These are phyloP conservation scores for Oryza rufipogon DNA, from an alignment of 176 grass and related monocot species.

Conservation along the genomic window DNA sequence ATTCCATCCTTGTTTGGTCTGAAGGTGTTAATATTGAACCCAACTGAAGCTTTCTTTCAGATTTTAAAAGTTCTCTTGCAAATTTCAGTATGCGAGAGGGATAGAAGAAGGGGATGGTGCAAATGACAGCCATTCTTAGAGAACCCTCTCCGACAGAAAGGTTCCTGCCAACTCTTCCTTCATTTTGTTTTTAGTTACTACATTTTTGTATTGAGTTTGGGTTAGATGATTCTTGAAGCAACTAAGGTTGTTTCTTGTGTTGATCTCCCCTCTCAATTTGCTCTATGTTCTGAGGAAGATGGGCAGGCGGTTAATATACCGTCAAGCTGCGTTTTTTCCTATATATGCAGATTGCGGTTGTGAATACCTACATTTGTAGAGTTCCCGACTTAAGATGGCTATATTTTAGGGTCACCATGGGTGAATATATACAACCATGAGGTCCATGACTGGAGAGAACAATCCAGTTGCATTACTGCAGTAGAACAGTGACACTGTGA, in stretches of 20 bases:
- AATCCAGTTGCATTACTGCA: not conserved
- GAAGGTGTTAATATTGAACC: not conserved
- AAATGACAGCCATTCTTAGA: conserved; percentile 64
- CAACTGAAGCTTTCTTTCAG: not conserved
- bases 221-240: conserved; percentile 16
- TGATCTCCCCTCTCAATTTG: conserved; percentile 25
- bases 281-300: conserved; percentile 20
- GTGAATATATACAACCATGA: no score
- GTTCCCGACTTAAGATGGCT: not conserved
- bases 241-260: conserved; percentile 8
- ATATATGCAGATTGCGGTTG: conserved; percentile 41
- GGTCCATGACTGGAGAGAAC: not conserved
- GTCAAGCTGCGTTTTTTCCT: conserved; percentile 38
- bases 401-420: not conserved
- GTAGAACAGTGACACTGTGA: not conserved
- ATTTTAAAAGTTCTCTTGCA: not conserved
- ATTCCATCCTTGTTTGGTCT: not conserved
- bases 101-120: conserved; percentile 58
- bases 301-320: conserved; percentile 16
- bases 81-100: conserved; percentile 36
- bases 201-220: conserved; percentile 37
- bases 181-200: conserved; percentile 12
- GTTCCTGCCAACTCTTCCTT: conserved; percentile 3
- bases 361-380: conserved; percentile 30
- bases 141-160: conserved; percentile 66